Evolutionary conservation across 768 basidiomycete genomes (phyloP).

Genomic region (Melanogaster broomeanus): DNA sequence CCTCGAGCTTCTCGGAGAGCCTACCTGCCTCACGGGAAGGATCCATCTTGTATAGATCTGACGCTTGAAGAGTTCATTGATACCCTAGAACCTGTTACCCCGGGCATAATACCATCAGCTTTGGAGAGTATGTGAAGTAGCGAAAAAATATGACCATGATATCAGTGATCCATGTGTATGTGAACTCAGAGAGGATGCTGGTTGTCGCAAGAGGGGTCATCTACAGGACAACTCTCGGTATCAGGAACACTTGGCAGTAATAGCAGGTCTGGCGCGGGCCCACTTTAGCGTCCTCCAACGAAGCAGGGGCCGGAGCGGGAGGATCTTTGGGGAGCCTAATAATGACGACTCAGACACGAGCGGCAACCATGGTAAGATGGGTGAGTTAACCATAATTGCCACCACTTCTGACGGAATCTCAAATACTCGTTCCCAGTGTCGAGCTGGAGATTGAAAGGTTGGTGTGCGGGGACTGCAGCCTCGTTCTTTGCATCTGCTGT

Average conservation of each 20-base stretch:
- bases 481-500: background rate
- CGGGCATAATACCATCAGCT: background rate
- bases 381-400: slow-evolving; percentile 51
- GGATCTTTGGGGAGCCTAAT: slow-evolving; percentile 58
- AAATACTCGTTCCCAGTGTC: slow-evolving; percentile 42
- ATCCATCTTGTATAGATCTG: slow-evolving; percentile 74
- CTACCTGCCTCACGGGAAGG: slow-evolving; percentile 46
- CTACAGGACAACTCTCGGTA: slow-evolving; percentile 20
- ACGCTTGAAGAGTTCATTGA: slow-evolving; percentile 70
- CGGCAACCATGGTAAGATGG: background rate
- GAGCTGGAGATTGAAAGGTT: slow-evolving; percentile 31
- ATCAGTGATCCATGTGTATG: slow-evolving; percentile 66
- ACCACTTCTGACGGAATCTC: slow-evolving; percentile 49
- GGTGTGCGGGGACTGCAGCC: background rate
- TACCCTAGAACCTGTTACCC: slow-evolving; percentile 58
- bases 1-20: slow-evolving; percentile 56
- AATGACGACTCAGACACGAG: background rate
- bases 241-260: background rate
- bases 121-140: background rate
- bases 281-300: slow-evolving; percentile 58
- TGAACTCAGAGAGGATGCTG: slow-evolving; percentile 58
- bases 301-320: slow-evolving; percentile 55
- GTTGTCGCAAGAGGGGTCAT: slow-evolving; percentile 61
- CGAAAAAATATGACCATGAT: slow-evolving; percentile 43
- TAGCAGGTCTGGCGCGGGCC: slow-evolving; percentile 4